Evolutionary conservation across 83 land plant species (phyloP).

Genomic region (Thuja plicata): DNA sequence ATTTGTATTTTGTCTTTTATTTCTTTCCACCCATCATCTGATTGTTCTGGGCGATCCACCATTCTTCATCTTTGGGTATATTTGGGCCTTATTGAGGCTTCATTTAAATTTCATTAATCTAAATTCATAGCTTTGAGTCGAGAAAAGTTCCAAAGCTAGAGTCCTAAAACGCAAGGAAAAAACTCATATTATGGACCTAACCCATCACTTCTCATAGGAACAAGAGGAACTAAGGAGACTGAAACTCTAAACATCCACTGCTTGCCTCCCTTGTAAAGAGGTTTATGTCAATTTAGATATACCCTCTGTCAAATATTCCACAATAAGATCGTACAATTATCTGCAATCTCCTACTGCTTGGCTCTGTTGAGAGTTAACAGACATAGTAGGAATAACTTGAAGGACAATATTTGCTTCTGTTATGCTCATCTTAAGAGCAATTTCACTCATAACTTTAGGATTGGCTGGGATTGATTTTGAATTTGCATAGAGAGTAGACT

Average conservation of each 20-base stretch:
- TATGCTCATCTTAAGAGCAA: not conserved
- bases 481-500: not conserved
- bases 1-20: too few relatives aligned
- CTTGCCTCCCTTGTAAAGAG: not conserved
- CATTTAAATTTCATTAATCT: too few relatives aligned
- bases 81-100: too few relatives aligned
- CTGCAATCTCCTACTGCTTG: conserved; percentile 39
- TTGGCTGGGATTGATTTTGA: not conserved
- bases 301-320: conserved; percentile 20
- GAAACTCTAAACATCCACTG: conserved; percentile 21
- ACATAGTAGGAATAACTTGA: not conserved
- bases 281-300: not conserved
- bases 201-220: too few relatives aligned
- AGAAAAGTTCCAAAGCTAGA: too few relatives aligned
- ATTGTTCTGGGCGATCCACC: too few relatives aligned
- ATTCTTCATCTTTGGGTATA: too few relatives aligned
- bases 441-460: not conserved
- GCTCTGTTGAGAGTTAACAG: conserved; percentile 2
- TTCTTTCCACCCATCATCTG: too few relatives aligned
- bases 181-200: too few relatives aligned
- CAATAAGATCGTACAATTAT: conserved; percentile 26
- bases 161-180: too few relatives aligned
- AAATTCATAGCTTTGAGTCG: too few relatives aligned
- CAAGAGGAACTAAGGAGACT: too few relatives aligned
- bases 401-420: not conserved